A percentile compares a stretch with the other conserved stretches of the same genome.
These are phyloP conservation scores for Fomitiporia mediterranea DNA, from an alignment of 1,284 basidiomycete species.

Conservation along the genomic window DNA sequence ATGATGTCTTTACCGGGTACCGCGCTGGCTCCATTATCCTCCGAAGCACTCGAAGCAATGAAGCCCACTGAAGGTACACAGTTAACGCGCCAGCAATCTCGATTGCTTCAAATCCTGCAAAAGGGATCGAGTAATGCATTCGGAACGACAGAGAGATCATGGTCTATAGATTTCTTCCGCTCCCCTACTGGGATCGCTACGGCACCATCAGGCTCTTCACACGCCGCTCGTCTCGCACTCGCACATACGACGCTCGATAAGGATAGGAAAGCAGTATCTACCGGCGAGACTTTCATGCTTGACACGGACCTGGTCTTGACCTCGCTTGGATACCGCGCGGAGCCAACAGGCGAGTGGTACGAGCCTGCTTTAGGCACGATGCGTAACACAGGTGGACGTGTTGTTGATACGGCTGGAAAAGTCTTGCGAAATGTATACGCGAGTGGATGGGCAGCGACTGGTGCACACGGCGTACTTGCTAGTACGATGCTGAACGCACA, in stretches of 20 bases:
- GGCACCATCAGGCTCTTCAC: conserved; percentile 20
- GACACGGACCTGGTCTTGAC: conserved; percentile 80
- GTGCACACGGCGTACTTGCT: conserved; percentile 90
- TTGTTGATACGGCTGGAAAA: conserved; percentile 42
- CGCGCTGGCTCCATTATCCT: conserved; percentile 58
- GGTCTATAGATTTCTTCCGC: conserved; percentile 80
- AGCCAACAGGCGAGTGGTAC: conserved; percentile 50
- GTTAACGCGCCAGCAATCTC: conserved; percentile 53
- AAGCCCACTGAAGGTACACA: conserved; percentile 1
- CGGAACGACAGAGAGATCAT: conserved; percentile 55
- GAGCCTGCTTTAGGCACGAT: conserved; percentile 51
- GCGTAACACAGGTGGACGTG: conserved; percentile 47
- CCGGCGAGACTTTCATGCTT: conserved; percentile 49
- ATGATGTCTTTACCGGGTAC: conserved; percentile 76
- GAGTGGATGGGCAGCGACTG: conserved; percentile 91
- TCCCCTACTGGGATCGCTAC: conserved; percentile 54
- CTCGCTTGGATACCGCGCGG: conserved; percentile 83
- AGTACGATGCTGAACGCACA: conserved; percentile 95
- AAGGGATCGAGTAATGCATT: conserved; percentile 57
- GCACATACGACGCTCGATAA: conserved; percentile 58
- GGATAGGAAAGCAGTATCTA: conserved; percentile 49
- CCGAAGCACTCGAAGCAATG: conserved; percentile 36
- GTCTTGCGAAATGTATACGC: conserved; percentile 73
- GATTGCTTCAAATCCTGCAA: conserved; percentile 61
- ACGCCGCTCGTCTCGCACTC: conserved; percentile 42